phyloP scores from a whole-genome alignment of 257 asterid genomes.

The Petrea volubilis region DNA sequence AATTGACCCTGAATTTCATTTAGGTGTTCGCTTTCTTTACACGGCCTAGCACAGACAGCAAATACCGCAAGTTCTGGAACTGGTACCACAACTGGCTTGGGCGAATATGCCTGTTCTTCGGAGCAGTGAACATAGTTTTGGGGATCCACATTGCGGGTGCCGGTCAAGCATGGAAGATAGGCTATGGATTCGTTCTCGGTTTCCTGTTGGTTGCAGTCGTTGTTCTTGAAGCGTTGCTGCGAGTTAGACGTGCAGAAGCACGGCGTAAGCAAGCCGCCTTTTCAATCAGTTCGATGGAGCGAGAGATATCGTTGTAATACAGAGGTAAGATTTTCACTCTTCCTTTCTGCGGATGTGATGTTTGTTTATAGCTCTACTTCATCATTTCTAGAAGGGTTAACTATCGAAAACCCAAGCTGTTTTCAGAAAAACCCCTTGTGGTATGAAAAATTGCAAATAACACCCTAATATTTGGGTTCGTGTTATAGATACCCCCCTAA shows the following conservation, averaged over 20 bases:
- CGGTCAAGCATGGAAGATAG: constrained; percentile 63
- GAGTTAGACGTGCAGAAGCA: constrained; percentile 46
- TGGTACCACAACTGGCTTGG: constrained; percentile 78
- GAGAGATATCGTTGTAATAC: constrained; percentile 23
- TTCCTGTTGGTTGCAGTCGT: constrained; percentile 43
- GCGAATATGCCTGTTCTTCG: constrained; percentile 70
- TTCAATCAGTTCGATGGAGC: constrained; percentile 47
- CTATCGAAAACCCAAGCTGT: not conserved
- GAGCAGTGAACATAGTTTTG: constrained; percentile 63
- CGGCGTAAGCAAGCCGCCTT: constrained; percentile 42
- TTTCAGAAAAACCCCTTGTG: no score
- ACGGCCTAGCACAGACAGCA: constrained; percentile 70
- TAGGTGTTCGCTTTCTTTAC: constrained; percentile 77
- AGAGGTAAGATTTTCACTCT: not conserved
- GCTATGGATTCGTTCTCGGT: constrained; percentile 73
- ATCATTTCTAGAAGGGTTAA: no score
- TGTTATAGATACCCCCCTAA: no score
- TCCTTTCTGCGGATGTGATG: not conserved
- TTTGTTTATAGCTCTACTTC: not conserved
- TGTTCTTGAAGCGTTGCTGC: constrained; percentile 57
- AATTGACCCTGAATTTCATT: no score
- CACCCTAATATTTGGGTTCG: no score
- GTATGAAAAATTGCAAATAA: no score
- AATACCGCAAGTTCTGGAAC: constrained; percentile 65
- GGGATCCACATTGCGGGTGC: constrained; percentile 77